Evolutionary conservation across 305 asterid genomes (phyloP), one percentile per base, ranked within the genome.

Genomic region (Fraxinus paxiana): DNA sequence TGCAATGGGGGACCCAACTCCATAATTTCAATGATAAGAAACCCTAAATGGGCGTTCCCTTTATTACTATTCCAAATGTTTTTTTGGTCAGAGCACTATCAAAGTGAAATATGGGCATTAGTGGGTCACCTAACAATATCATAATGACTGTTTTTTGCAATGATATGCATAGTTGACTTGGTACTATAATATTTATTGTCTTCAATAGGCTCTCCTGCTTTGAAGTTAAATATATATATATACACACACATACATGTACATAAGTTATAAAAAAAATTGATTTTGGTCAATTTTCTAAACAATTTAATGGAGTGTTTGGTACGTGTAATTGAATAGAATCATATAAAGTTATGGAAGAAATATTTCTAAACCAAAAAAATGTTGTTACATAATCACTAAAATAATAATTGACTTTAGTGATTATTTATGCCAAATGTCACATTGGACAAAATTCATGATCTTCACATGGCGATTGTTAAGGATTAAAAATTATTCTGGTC

Each of bases 61-160:
- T n/a, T 30, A 22, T 63, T 63, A 26, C 6, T 10, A 26, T 33
- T 26, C 72, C 72, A 63, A 63, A 8, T 26, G 72, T 10, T 30
- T 13, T 83, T 26, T 3, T 46, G 78, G 84, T 81, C 81, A 81
- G 78, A 74, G 67, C 67, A 81, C 75, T 80, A 82, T 76, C 61
- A 34, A 67, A 33, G 78, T 79, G 78, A 82, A 78, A 69, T 8
- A 2, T 46, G 61, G 79, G 70, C 63, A 65, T 35, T 48, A 73
- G 82, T 79, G 83, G 85, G 75, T 85, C 84, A 82, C 88, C 84
- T 17, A 61, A 72, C 76, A 34, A 56, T 74, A 17, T 37, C 75
- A 82, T 82, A 24, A 54, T 76, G 18, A 76, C 51, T 59, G 83
- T 75, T 77, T 65, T 38, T 26, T 30, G 33, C 38, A 17, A 37